phyloP scores from a whole-genome alignment of 1,284 basidiomycete species.

The Naganishia albida region DNA sequence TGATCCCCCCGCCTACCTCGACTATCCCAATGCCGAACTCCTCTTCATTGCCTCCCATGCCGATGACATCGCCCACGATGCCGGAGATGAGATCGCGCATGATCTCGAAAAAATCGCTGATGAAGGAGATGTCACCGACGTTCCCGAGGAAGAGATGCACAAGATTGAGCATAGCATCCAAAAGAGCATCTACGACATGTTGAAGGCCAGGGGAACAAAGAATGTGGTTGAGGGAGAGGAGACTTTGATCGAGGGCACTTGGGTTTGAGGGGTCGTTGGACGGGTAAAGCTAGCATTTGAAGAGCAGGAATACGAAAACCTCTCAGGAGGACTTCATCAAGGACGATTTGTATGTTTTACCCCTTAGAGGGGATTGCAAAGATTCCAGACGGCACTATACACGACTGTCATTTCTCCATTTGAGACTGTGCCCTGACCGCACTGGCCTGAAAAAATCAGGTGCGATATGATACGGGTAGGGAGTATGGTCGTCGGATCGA shows the following conservation, averaged over 20 bases:
- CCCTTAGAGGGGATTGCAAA: background rate
- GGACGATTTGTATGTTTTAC: too few species aligned
- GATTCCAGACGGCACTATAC: constrained; percentile 41
- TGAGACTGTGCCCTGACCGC: background rate
- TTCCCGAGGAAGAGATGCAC: constrained; percentile 20
- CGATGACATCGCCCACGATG: constrained; percentile 24
- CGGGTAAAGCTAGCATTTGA: background rate
- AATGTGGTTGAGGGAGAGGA: constrained; percentile 18
- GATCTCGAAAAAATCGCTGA: constrained; percentile 33
- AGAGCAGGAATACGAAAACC: too few species aligned
- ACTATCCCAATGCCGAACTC: constrained; percentile 32
- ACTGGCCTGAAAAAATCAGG: too few species aligned
- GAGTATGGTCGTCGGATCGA: too few species aligned
- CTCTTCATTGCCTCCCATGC: constrained; percentile 28
- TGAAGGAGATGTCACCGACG: constrained; percentile 26
- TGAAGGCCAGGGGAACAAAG: constrained; percentile 21
- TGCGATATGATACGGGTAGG: too few species aligned
- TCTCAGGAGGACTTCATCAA: too few species aligned
- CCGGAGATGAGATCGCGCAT: constrained; percentile 24
- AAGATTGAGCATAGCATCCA: constrained; percentile 23
- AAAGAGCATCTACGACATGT: constrained; percentile 27
- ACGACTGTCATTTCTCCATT: constrained; percentile 25
- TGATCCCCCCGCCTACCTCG: constrained; percentile 30
- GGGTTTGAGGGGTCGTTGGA: background rate
- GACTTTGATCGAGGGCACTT: constrained; percentile 21